Conservation (phyloP, 768 basidiomycete species). For the Russula dissimulans region DNA sequence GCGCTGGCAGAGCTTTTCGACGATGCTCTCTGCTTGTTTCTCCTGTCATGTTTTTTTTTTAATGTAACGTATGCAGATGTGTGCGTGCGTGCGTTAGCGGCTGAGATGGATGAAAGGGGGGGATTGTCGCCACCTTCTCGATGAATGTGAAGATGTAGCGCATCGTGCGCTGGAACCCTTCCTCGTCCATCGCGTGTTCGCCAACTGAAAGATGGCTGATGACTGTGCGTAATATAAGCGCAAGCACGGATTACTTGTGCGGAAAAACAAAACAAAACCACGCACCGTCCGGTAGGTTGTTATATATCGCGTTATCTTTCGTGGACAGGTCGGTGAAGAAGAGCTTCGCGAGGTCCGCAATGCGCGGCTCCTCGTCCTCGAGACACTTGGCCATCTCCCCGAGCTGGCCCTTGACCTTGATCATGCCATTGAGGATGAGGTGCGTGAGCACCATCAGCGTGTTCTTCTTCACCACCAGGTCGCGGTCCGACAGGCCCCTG, state of each 20-base stretch:
- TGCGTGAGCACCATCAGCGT: slow-evolving; percentile 98
- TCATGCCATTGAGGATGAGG: slow-evolving; percentile 96
- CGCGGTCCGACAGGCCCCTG: slow-evolving; percentile 80
- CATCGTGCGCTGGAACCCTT: slow-evolving; percentile 86
- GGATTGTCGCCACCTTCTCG: slow-evolving; percentile 58
- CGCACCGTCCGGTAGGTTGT: slow-evolving; percentile 92
- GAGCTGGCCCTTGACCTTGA: slow-evolving; percentile 98
- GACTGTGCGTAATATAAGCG: slow-evolving; percentile 36
- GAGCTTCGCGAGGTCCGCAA: slow-evolving; percentile 91
- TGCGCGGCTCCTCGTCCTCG: slow-evolving; percentile 79
- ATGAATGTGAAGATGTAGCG: slow-evolving; percentile 94
- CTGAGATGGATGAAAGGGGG: no score
- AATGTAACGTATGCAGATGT: not conserved
- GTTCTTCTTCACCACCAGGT: slow-evolving; percentile 95
- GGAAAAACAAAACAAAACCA: not conserved
- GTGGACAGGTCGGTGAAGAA: slow-evolving; percentile 96
- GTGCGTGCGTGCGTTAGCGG: not conserved
- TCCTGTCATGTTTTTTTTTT: slow-evolving; percentile 42
- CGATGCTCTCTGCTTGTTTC: slow-evolving; percentile 95
- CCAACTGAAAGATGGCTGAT: slow-evolving; percentile 93
- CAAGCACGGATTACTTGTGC: not conserved
- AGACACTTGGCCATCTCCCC: slow-evolving; percentile 99
- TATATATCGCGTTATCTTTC: slow-evolving; percentile 98
- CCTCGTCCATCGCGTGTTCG: slow-evolving; percentile 85
- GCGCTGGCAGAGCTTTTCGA: slow-evolving; percentile 95